These are phyloP conservation scores for Candida koratica DNA, from an alignment of 805 yeast species.

Conservation along the genomic window DNA sequence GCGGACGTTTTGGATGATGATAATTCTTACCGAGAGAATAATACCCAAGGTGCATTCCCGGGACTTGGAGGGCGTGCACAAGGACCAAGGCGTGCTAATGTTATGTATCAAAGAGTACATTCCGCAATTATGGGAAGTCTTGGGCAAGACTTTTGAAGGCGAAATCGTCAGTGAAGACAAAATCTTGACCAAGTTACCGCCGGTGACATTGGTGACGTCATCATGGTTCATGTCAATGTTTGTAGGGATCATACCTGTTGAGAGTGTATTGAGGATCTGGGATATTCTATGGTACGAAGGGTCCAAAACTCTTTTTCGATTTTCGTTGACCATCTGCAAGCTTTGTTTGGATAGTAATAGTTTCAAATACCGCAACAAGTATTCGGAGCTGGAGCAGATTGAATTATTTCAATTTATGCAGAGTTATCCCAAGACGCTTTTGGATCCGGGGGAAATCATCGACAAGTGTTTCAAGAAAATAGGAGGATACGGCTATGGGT, in stretches of 20 bases:
- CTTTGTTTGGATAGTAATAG: conserved; percentile 61
- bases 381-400: conserved; percentile 38
- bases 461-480: conserved; percentile 73
- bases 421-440: conserved; percentile 65
- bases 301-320: conserved; percentile 77
- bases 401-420: conserved; percentile 80
- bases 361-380: conserved; percentile 29
- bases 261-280: conserved; percentile 86
- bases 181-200: conserved; percentile 75
- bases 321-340: conserved; percentile 76
- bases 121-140: conserved; percentile 70
- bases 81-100: conserved; percentile 93
- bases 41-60: conserved; percentile 90
- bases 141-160: conserved; percentile 40
- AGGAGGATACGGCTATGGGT: conserved; percentile 61
- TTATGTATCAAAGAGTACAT: conserved; percentile 77
- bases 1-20: conserved; percentile 92
- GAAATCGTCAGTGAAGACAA: conserved; percentile 41
- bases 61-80: conserved; percentile 87
- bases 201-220: conserved; percentile 88
- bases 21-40: conserved; percentile 77
- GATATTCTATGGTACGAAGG: conserved; percentile 93
- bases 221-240: conserved; percentile 99
- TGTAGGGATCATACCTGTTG: conserved; percentile 86
- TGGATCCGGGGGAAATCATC: conserved; percentile 67